Conservation (phyloP, 1,284 basidiomycete species). For the Cutaneotrichosporon dermatis region DNA sequence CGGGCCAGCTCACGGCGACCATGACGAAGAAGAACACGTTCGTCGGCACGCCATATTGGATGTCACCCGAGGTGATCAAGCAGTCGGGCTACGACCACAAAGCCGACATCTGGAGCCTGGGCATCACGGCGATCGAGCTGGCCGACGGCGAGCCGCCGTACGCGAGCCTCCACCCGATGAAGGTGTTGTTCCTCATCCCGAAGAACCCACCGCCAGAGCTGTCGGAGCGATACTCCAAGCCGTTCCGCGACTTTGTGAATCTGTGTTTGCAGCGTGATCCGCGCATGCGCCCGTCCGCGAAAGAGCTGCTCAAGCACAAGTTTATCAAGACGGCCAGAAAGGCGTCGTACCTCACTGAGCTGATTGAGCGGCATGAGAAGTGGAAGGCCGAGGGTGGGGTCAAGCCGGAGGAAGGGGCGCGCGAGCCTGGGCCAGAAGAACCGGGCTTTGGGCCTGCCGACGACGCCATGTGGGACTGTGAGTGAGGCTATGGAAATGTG, state of each 20-base stretch:
- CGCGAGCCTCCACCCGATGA: slow-evolving; percentile 97
- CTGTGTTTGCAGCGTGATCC: slow-evolving; percentile 92
- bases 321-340: slow-evolving; percentile 93
- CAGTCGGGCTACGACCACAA: slow-evolving; percentile 99
- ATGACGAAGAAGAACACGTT: slow-evolving; percentile 99
- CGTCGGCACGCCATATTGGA: slow-evolving; percentile 96
- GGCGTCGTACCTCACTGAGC: slow-evolving; percentile 85
- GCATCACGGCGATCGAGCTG: slow-evolving; percentile 93
- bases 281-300: slow-evolving; percentile 82
- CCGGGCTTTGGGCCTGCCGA: slow-evolving; percentile 55
- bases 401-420: slow-evolving; percentile 57
- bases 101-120: slow-evolving; percentile 95
- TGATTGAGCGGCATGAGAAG: slow-evolving; percentile 88
- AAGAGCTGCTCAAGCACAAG: slow-evolving; percentile 90
- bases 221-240: slow-evolving; percentile 78
- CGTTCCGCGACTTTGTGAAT: slow-evolving; percentile 90
- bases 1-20: slow-evolving; percentile 94
- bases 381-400: slow-evolving; percentile 87
- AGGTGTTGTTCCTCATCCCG: slow-evolving; percentile 96
- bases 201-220: slow-evolving; percentile 92
- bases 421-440: slow-evolving; percentile 22
- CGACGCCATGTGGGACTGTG: slow-evolving; percentile 93
- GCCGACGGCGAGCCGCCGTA: slow-evolving; percentile 97
- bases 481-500: slow-evolving; percentile 15
- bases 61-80: slow-evolving; percentile 99